Base-by-base conservation (phyloP, 2,329 filamentous ascomycete genomes). In the Epicoccum nigrum region DNA sequence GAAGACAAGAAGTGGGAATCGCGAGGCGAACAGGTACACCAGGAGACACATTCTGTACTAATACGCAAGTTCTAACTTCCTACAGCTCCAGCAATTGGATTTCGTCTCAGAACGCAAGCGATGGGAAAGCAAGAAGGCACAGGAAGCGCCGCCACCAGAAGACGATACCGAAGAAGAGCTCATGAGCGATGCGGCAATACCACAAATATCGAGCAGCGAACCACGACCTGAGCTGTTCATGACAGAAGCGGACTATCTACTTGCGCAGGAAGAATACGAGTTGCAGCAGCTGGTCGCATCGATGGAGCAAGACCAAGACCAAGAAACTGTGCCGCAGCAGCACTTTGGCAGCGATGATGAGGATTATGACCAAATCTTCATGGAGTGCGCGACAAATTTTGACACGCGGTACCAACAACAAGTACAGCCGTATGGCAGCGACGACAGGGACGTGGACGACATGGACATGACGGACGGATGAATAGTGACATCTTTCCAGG, bases 291-390 rank as follows among this genome's bases (percentile, higher is more conserved):
- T 81, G 55, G 58, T 81, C 30, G 70, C 73, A 25, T 68, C 71
- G n/a, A 73, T 79, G 73, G 74, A 79, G 32, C 62, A 52, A 20
- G 54, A 45, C n/a, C 49, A 51, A 32, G 41, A 46, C 16, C 33
- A 56, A 23, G 59, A 67, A 9, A 35, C 30, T 2, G 34, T 43
- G 13, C 66, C 67, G 55, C 67, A 67, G 58, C 63, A 72, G 58
- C 63, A 72, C 33, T 73, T 76, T 37, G 75, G 76, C n/a, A 81
- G 80, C 58, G 82, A 85, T 55, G 82, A 83, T n/a, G 79, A 81
- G 28, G 83, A 85, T 55, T 86, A 85, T 61, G 82, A 86, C 60
- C 74, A 75, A 55, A 74, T 86, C 7, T 86, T 96, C 67, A 82
- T 84, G 76, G 85, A 90, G 59, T 65, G 59, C 42, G 68, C 89